A percentile compares a stretch with the other conserved stretches of the same genome.
Evolutionary conservation across 768 basidiomycete genomes (phyloP).

Genomic region (Pleurotus giganteus): DNA sequence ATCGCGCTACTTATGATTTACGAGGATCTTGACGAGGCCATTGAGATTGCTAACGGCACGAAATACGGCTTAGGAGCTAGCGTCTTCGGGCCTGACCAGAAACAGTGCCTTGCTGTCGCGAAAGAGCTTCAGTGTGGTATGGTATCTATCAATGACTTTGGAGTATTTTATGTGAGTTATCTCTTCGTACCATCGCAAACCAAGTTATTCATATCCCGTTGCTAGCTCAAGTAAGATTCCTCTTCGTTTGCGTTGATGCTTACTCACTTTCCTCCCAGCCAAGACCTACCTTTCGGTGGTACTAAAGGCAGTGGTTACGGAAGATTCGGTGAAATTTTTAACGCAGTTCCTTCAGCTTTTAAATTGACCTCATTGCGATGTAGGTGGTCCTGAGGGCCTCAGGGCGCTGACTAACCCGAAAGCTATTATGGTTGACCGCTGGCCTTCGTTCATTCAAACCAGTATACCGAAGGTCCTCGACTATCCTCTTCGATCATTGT

Average conservation of each 20-base stretch:
- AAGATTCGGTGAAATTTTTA: slow-evolving; percentile 63
- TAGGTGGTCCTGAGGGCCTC: slow-evolving; percentile 92
- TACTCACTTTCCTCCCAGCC: slow-evolving; percentile 36
- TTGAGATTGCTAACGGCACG: slow-evolving; percentile 86
- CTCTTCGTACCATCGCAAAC: slow-evolving; percentile 2
- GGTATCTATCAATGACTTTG: slow-evolving; percentile 97
- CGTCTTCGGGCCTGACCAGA: slow-evolving; percentile 87
- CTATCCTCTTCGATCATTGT: slow-evolving; percentile 77
- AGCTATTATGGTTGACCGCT: slow-evolving; percentile 82
- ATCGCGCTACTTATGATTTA: slow-evolving; percentile 86
- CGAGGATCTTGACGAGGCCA: slow-evolving; percentile 78
- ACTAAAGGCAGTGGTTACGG: slow-evolving; percentile 91
- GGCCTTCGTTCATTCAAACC: slow-evolving; percentile 82
- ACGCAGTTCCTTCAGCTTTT: slow-evolving; percentile 13
- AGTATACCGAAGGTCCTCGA: slow-evolving; percentile 82
- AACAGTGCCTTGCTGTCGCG: slow-evolving; percentile 77
- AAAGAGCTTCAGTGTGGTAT: slow-evolving; percentile 87
- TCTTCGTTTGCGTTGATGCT: slow-evolving; percentile 9
- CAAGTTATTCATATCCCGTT: slow-evolving; percentile 1
- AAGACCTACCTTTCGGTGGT: slow-evolving; percentile 96
- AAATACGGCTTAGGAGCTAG: slow-evolving; percentile 90
- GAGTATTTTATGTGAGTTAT: slow-evolving; percentile 73
- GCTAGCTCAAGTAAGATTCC: slow-evolving; percentile 62
- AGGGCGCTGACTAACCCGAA: slow-evolving; percentile 87
- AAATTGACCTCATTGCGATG: too few relatives aligned